A percentile compares a stretch with the other conserved stretches of the same genome.
Conservation (phyloP, 106 monocot genomes). For the Platanthera zijinensis region DNA sequence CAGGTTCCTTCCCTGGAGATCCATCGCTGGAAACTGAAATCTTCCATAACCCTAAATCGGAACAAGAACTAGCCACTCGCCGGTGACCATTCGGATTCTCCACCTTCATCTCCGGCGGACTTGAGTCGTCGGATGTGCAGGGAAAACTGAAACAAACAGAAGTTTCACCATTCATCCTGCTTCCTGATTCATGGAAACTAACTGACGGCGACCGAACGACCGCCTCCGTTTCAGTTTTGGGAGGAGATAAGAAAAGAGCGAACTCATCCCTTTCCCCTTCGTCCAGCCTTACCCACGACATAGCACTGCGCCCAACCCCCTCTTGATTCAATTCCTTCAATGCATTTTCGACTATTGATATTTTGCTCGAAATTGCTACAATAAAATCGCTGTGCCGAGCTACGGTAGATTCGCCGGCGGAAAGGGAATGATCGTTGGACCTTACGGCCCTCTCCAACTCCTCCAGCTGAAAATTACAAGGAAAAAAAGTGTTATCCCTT, state of each 20-base stretch:
- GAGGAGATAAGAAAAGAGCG: constrained; percentile 28
- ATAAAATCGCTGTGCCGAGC: constrained; percentile 46
- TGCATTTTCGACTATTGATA: constrained; percentile 29
- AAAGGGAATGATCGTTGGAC: constrained; percentile 19
- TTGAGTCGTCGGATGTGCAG: background rate
- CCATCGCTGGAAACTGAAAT: constrained; percentile 21
- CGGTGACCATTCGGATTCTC: constrained; percentile 30
- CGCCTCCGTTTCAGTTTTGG: background rate
- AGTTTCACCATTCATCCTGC: background rate
- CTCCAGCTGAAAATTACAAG: constrained; percentile 34
- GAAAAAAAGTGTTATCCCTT: background rate
- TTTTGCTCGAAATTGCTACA: constrained; percentile 31
- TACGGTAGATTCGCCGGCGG: constrained; percentile 33
- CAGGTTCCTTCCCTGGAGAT: background rate
- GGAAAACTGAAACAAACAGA: background rate
- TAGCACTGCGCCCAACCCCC: constrained; percentile 8
- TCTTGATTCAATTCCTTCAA: constrained; percentile 23
- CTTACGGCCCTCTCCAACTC: constrained; percentile 41
- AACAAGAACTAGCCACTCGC: constrained; percentile 40
- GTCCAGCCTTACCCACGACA: constrained; percentile 27
- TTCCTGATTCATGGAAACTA: background rate
- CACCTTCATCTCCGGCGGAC: background rate
- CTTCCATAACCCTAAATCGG: constrained; percentile 40
- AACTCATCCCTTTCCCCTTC: constrained; percentile 39
- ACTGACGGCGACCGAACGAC: background rate